Conservation (phyloP, 2,329 filamentous ascomycete species). For the Lachnellula suecica region DNA sequence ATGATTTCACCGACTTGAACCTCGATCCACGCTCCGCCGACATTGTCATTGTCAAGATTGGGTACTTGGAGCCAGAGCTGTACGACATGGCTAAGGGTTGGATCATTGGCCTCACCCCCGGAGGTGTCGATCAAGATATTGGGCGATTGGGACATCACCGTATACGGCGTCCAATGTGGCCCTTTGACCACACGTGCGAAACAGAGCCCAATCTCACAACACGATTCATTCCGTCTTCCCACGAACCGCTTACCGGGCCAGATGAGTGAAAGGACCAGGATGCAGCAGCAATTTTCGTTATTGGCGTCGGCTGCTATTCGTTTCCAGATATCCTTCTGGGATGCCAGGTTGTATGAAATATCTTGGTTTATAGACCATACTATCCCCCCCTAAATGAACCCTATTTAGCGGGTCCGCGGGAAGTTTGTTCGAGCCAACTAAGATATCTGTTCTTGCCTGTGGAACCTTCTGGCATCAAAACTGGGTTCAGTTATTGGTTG, state of each 20-base stretch:
- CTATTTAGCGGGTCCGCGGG: no score
- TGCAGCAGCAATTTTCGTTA: no score
- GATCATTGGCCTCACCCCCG: conserved; percentile 54
- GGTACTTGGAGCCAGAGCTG: conserved; percentile 53
- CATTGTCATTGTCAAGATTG: conserved; percentile 55
- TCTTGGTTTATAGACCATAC: no score
- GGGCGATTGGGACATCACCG: conserved; percentile 45
- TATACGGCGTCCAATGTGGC: conserved; percentile 50
- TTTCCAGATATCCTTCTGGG: no score
- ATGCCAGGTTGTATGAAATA: no score
- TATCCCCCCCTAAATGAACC: no score
- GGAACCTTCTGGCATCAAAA: no score
- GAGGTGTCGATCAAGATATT: conserved; percentile 53
- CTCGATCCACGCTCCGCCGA: conserved; percentile 45
- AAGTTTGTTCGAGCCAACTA: no score
- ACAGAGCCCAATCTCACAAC: conserved; percentile 36
- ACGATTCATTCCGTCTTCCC: conserved; percentile 36
- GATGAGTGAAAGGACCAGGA: conserved; percentile 6
- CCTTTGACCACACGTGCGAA: conserved; percentile 40
- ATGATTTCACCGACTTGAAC: conserved; percentile 48
- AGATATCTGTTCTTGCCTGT: no score
- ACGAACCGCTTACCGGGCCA: conserved; percentile 21
- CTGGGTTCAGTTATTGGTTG: no score
- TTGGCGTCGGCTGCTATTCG: no score
- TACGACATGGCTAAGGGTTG: conserved; percentile 53